Base-by-base conservation (phyloP, 192 early-diverging fungal genomes). In the Oehlia diaphana region DNA sequence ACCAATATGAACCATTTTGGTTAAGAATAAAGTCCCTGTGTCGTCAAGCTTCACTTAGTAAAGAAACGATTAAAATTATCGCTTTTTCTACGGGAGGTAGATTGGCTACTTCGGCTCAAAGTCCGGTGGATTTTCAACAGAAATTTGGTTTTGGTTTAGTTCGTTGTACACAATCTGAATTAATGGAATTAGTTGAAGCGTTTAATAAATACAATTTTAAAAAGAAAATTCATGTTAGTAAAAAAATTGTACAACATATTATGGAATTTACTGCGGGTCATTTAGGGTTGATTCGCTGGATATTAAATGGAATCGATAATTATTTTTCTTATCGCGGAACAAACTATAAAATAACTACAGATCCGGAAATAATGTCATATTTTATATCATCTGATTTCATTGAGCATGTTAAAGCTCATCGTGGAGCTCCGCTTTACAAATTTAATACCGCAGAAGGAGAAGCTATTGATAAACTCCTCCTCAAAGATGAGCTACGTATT, bases 301-400 rank as follows among this genome's bases (percentile, higher is more conserved):
- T 76, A 76, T 33, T 76, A 8, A 76, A 76, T 47, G 75, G 75
- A 31, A 76, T 76, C 31, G 75, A 76, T 44, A 76, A 76, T 76
- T 47, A 76, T 65, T 76, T 76, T 14, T 63, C 75, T 28, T 76
- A 76, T 76, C 62, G 75, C 3, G 75, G 75, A 7, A 76, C 63
- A 39, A 76, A 47, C 19, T 76, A 76, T 21, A 65, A 66, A 65
- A 44, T 47, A 19, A 76, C 75, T 4, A 76, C 75, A 10, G 75
- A 76, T 65, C 7, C 12, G 4, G 35, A 76, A 23, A 76, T 76
- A 44, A 76, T 76, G 75, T 65, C 63, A 35, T 76, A 76, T 65
- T 76, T 76, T 23, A 66, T 9, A 3, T 64, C 75, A 44, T 39
- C 31, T 9, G 75, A 76, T 39, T 76, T 76, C 16, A 76, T 76